phyloP scores from a whole-genome alignment of 192 early-diverging fungal genomes.

The Linnemannia schmuckeri region DNA sequence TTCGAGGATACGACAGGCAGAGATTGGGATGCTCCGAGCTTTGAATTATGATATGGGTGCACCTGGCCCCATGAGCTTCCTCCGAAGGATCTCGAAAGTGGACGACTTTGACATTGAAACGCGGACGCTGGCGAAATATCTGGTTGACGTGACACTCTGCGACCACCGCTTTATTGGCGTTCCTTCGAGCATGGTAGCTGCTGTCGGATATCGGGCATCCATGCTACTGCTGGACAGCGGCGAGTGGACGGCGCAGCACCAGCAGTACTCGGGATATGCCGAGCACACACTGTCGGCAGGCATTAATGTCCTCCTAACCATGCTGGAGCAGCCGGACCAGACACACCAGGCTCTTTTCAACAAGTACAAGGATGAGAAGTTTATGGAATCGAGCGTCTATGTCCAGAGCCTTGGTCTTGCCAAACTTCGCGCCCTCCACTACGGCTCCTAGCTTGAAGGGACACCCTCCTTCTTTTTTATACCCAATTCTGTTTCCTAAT shows the following conservation, averaged over 20 bases:
- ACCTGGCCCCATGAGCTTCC: conserved; percentile 69
- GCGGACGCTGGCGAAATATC: conserved; percentile 72
- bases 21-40: conserved; percentile 67
- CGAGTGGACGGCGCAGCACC: conserved; percentile 67
- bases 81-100: conserved; percentile 69
- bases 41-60: conserved; percentile 71
- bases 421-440: conserved; percentile 15
- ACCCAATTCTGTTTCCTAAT: too few relatives aligned
- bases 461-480: too few relatives aligned
- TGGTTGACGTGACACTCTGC: conserved; percentile 68
- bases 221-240: conserved; percentile 57
- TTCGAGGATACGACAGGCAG: conserved; percentile 66
- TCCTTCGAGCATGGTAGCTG: conserved; percentile 62
- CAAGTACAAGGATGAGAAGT: conserved; percentile 61
- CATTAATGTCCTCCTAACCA: conserved; percentile 65
- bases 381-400: conserved; percentile 56
- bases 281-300: conserved; percentile 65
- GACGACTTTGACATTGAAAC: conserved; percentile 70
- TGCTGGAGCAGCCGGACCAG: conserved; percentile 58
- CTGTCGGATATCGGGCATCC: conserved; percentile 60
- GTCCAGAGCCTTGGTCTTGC: conserved; percentile 45
- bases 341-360: conserved; percentile 56
- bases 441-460: neutral
- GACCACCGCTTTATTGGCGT: conserved; percentile 69
- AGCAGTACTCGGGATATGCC: conserved; percentile 77